Conservation (phyloP, 2,329 filamentous ascomycete species). For the Dendrostoma leiphaemia region DNA sequence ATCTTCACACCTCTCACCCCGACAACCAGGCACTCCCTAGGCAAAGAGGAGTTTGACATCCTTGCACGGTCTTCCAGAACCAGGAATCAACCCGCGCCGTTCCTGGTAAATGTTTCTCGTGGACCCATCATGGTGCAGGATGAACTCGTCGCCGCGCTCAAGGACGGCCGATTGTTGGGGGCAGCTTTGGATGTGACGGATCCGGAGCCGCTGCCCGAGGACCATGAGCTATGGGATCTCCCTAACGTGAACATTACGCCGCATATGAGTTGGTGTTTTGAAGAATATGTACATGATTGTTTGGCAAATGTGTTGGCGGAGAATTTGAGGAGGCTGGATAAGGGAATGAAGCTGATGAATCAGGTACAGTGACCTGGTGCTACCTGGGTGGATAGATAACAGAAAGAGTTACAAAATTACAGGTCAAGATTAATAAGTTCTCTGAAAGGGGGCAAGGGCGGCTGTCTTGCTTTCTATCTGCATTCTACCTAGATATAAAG, state of each 20-base stretch:
- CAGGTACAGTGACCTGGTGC: slow-evolving; percentile 4
- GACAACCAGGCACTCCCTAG: not conserved
- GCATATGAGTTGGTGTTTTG: slow-evolving; percentile 9
- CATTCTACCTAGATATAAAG: too few species aligned
- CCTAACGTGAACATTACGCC: slow-evolving; percentile 11
- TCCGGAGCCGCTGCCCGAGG: slow-evolving; percentile 6
- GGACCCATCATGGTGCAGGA: slow-evolving; percentile 4
- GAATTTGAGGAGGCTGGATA: slow-evolving; percentile 2
- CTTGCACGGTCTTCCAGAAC: not conserved
- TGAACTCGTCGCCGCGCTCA: slow-evolving; percentile 8
- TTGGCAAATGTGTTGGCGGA: slow-evolving; percentile 1
- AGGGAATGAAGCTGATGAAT: not conserved
- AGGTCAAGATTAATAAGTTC: too few species aligned
- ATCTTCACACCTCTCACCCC: slow-evolving; percentile 5
- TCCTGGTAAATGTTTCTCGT: slow-evolving; percentile 7
- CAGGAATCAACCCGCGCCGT: not conserved
- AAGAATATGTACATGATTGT: slow-evolving; percentile 3
- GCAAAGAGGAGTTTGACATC: slow-evolving; percentile 3
- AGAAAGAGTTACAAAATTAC: too few species aligned
- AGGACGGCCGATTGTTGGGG: slow-evolving; percentile 4
- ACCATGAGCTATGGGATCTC: slow-evolving; percentile 4
- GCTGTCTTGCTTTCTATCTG: too few species aligned
- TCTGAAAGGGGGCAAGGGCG: too few species aligned
- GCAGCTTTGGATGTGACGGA: slow-evolving; percentile 7
- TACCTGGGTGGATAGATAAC: not conserved